A percentile compares a stretch with the other conserved stretches of the same genome.
phyloP scores from a whole-genome alignment of 1,139 yeast genomes.

The Suhomyces anneliseae region DNA sequence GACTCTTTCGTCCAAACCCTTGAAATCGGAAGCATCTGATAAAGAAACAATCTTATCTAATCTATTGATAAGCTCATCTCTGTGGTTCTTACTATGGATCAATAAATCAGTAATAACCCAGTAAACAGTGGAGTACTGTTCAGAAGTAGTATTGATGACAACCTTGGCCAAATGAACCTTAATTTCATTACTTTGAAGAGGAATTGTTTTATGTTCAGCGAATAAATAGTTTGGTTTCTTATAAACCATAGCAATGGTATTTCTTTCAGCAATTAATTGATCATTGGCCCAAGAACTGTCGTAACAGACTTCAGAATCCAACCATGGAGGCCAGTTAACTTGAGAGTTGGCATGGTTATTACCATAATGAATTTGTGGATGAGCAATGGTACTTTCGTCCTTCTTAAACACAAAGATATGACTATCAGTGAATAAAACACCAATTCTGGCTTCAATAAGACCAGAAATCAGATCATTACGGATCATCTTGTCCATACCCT shows the following conservation, averaged over 20 bases:
- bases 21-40: slow-evolving; percentile 64
- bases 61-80: slow-evolving; percentile 55
- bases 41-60: slow-evolving; percentile 67
- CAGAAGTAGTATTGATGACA: slow-evolving; percentile 68
- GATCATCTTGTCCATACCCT: slow-evolving; percentile 46
- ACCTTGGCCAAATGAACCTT: slow-evolving; percentile 67
- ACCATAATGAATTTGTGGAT: slow-evolving; percentile 29
- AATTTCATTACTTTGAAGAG: slow-evolving; percentile 30
- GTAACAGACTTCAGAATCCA: slow-evolving; percentile 72
- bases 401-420: slow-evolving; percentile 64
- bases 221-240: slow-evolving; percentile 69
- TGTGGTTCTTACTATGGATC: slow-evolving; percentile 63
- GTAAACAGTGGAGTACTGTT: slow-evolving; percentile 68
- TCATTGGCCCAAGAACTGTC: slow-evolving; percentile 57
- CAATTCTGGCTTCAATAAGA: slow-evolving; percentile 69
- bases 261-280: slow-evolving; percentile 61
- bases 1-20: slow-evolving; percentile 54
- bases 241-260: slow-evolving; percentile 61
- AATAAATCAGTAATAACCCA: slow-evolving; percentile 65
- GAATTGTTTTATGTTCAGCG: slow-evolving; percentile 27
- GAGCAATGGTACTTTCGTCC: slow-evolving; percentile 29
- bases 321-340: slow-evolving; percentile 79
- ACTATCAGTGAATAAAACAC: slow-evolving; percentile 66
- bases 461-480: slow-evolving; percentile 40
- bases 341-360: slow-evolving; percentile 20